These are phyloP conservation scores for Xylaria castorea DNA, from an alignment of 495 filamentous ascomycete species.

Conservation along the genomic window DNA sequence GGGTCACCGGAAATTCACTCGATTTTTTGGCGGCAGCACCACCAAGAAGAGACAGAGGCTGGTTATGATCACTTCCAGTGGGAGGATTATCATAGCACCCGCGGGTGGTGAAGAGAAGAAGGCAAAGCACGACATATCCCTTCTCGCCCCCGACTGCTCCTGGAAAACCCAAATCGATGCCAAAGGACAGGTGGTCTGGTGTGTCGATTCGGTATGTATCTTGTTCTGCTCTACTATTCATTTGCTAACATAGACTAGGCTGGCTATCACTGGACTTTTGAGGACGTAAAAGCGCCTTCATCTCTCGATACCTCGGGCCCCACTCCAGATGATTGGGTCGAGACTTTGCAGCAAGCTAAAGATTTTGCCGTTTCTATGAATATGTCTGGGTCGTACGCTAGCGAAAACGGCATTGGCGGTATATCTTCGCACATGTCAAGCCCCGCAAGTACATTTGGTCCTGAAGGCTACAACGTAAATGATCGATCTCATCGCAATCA, in stretches of 20 bases:
- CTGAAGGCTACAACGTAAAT: constrained; percentile 50
- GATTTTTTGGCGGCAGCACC: constrained; percentile 88
- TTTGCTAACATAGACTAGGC: constrained; percentile 59
- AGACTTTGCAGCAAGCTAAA: constrained; percentile 78
- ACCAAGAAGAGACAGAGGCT: constrained; percentile 92
- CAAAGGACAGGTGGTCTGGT: constrained; percentile 87
- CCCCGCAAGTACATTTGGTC: constrained; percentile 75
- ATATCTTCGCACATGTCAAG: constrained; percentile 75
- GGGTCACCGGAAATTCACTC: constrained; percentile 80
- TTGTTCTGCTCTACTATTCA: constrained; percentile 14
- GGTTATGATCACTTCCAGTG: constrained; percentile 94
- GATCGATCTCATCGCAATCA: constrained; percentile 59
- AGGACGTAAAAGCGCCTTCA: constrained; percentile 73
- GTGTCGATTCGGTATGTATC: constrained; percentile 85
- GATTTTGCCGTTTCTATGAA: constrained; percentile 80
- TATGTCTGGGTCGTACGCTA: constrained; percentile 67
- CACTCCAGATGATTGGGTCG: constrained; percentile 79
- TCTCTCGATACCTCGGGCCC: constrained; percentile 44
- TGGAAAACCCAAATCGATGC: constrained; percentile 82
- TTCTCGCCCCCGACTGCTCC: constrained; percentile 71
- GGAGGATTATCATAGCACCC: constrained; percentile 87
- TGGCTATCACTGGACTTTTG: constrained; percentile 91
- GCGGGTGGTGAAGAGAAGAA: constrained; percentile 96
- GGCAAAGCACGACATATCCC: constrained; percentile 85
- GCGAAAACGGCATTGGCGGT: constrained; percentile 74